phyloP scores from a whole-genome alignment of 164 flowering plant species.

The Brasenia schreberi region DNA sequence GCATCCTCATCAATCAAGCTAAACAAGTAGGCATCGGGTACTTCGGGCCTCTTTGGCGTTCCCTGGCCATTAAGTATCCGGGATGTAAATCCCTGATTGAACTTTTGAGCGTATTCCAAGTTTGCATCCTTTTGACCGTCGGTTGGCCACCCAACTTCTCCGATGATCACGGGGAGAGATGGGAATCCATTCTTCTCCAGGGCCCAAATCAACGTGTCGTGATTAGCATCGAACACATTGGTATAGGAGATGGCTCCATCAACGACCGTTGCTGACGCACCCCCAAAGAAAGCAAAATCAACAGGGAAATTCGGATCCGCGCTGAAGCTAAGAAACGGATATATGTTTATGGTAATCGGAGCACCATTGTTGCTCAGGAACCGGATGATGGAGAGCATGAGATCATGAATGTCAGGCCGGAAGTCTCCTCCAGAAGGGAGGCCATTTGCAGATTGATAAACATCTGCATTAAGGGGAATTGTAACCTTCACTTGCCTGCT shows the following conservation, averaged over 20 bases:
- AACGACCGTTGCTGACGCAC: conserved; percentile 23
- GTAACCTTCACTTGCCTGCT: conserved; percentile 73
- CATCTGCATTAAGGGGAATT: conserved; percentile 82
- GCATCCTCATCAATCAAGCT: conserved; percentile 68
- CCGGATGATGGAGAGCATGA: conserved; percentile 59
- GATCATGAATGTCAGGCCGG: conserved; percentile 63
- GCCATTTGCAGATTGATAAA: conserved; percentile 45
- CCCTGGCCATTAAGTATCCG: conserved; percentile 43
- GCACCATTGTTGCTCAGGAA: conserved; percentile 52
- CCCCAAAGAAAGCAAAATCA: conserved; percentile 75
- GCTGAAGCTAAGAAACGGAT: conserved; percentile 85
- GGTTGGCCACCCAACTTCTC: conserved; percentile 93
- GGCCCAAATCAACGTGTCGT: conserved; percentile 73
- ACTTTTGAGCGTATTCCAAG: conserved; percentile 35
- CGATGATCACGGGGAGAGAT: conserved; percentile 51
- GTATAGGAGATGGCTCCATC: conserved; percentile 75
- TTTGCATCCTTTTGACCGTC: conserved; percentile 69
- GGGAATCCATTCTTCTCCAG: conserved; percentile 71
- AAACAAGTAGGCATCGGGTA: conserved; percentile 63
- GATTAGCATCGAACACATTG: conserved; percentile 84
- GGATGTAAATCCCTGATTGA: conserved; percentile 64
- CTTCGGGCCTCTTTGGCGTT: conserved; percentile 48
- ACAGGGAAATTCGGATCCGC: conserved; percentile 75
- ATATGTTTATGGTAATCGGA: conserved; percentile 78
- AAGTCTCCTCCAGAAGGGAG: conserved; percentile 85